Conservation (phyloP, 176 grass and related monocot species). For the Hsuehochloa calcarea region DNA sequence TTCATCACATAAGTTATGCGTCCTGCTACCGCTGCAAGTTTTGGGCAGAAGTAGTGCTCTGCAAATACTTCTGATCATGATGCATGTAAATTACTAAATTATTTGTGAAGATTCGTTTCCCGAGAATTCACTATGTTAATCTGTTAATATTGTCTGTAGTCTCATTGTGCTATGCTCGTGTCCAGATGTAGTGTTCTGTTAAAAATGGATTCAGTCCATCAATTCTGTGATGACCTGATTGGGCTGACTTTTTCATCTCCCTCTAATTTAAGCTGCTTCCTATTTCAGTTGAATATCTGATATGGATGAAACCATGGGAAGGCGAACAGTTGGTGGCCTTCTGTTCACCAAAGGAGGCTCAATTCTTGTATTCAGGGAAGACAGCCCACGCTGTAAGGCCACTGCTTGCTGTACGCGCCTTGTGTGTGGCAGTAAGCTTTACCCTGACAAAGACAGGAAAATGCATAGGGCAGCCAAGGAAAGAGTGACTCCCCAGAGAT, state of each 20-base stretch:
- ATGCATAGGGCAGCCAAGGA: slow-evolving; percentile 13
- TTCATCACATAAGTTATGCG: not conserved
- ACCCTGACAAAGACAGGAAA: slow-evolving; percentile 43
- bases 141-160: not conserved
- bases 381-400: slow-evolving; percentile 38
- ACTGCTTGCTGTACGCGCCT: slow-evolving; percentile 29
- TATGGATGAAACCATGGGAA: slow-evolving; percentile 69
- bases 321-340: slow-evolving; percentile 66
- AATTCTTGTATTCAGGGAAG: slow-evolving; percentile 61
- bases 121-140: not conserved
- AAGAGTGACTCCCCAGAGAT: slow-evolving; percentile 18
- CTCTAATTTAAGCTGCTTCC: slow-evolving; percentile 7
- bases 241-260: not conserved
- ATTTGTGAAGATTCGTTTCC: slow-evolving; percentile 3
- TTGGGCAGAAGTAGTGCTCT: not conserved
- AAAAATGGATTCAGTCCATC: not conserved
- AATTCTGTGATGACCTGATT: slow-evolving; percentile 4
- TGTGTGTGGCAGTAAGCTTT: slow-evolving; percentile 51
- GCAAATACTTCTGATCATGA: slow-evolving; percentile 3
- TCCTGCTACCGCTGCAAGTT: not conserved
- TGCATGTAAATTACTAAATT: not conserved
- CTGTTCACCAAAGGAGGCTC: slow-evolving; percentile 65
- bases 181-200: not conserved
- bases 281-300: slow-evolving; percentile 34
- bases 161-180: not conserved